Conservation (phyloP, 2,329 filamentous ascomycete species). For the Metarhizium robertsii region DNA sequence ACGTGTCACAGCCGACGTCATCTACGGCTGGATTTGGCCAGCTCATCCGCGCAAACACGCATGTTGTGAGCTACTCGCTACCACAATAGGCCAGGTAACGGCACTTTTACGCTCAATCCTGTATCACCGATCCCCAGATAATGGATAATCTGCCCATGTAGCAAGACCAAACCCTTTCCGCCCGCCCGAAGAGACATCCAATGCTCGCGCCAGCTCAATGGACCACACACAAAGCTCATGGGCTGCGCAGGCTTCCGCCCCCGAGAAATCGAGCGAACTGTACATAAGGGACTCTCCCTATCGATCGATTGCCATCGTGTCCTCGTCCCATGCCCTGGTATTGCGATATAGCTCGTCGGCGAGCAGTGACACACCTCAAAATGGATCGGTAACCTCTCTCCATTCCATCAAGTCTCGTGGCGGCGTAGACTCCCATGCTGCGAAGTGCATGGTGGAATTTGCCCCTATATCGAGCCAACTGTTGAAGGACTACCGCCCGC, state of each 20-base stretch:
- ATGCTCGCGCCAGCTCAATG: slow-evolving; percentile 25
- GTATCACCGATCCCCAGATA: background rate
- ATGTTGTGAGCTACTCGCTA: background rate
- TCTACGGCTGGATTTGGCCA: background rate
- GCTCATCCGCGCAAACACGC: background rate
- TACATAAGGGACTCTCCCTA: slow-evolving; percentile 80
- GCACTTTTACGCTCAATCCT: background rate
- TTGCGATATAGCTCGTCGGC: slow-evolving; percentile 67
- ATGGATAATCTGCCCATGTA: slow-evolving; percentile 13
- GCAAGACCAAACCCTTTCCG: background rate
- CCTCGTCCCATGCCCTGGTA: slow-evolving; percentile 69
- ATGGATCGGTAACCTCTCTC: slow-evolving; percentile 49
- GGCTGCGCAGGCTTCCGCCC: slow-evolving; percentile 36
- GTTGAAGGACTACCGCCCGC: slow-evolving; percentile 64
- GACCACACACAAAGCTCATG: slow-evolving; percentile 36
- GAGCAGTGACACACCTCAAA: slow-evolving; percentile 43
- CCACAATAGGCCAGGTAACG: background rate
- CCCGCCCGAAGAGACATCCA: slow-evolving; percentile 7
- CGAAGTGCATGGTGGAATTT: slow-evolving; percentile 86
- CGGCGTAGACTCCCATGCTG: slow-evolving; percentile 32
- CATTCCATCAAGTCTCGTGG: slow-evolving; percentile 35
- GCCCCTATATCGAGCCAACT: slow-evolving; percentile 53
- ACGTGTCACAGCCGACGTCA: background rate
- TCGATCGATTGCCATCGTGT: slow-evolving; percentile 79
- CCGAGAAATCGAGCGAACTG: slow-evolving; percentile 62